Base-by-base conservation (phyloP, 371 early-diverging fungal species). In the Mortierella sp. region DNA sequence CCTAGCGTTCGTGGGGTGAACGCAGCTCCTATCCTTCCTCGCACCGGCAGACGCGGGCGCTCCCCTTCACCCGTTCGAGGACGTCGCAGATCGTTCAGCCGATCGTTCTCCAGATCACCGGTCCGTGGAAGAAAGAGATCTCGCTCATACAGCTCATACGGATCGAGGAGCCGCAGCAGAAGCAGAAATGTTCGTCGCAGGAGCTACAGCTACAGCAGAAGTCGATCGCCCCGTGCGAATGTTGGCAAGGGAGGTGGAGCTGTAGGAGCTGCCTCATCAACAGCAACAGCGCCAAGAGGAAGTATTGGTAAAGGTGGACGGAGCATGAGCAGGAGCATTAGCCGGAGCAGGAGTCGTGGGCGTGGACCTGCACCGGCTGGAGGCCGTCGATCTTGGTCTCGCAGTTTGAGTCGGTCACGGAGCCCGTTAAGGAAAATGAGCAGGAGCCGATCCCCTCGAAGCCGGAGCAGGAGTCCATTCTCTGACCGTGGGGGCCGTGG, bases 91-190 rank as follows among this genome's bases (percentile, higher is more conserved):
- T 78, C 85, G 8, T 82, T 72, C 51, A 82, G 82, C 37, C 77
- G 83, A 34, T 83, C 83, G 34, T 28, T 79, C 10, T 85, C 86
- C 37, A 73, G 82, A 26, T 86, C 86, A n/a, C 86, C 86, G 9
- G 54, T 84, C 50, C 81, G 85, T 19, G 85, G 85, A 21, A 75
- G 85, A 48, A 84, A 78, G 78, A 71, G 85, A 73, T 81, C 85
- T 8, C 85, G 85, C 16, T 84, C 85, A 19, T 84, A 67, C 50
- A 84, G 85, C 61, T 69, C 85, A 5, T 84, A 84, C 64, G 81
- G 78, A 44, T 84, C 85, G n/a, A 78, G 85, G 67, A 84, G 85
- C 71, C 83, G 79, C 34, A 78, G 78, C 51, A 78, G 75, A 37
- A 82, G 82, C 71, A 74, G 73, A 67, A 24, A 40, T 6, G 72